Conservation (phyloP, 2,329 filamentous ascomycete species). For the Aspergillus japonicus region DNA sequence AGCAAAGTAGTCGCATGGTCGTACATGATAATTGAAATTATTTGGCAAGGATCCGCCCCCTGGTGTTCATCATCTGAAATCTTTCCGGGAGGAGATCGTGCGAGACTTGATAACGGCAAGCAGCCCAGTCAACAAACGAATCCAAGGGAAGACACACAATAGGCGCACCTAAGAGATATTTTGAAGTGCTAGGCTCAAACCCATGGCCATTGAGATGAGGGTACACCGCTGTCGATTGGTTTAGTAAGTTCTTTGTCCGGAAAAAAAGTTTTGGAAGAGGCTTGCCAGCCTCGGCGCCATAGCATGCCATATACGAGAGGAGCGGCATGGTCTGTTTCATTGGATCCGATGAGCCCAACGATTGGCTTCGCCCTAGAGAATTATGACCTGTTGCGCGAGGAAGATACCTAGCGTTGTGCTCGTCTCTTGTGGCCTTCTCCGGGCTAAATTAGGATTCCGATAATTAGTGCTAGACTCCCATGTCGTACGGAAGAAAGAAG, state of each 20-base stretch:
- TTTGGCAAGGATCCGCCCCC: slow-evolving; percentile 13
- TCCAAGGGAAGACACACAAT: not conserved
- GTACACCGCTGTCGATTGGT: not conserved
- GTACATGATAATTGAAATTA: slow-evolving; percentile 16
- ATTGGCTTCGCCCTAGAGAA: slow-evolving; percentile 6
- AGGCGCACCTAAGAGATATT: not conserved
- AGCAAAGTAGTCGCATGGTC: slow-evolving; percentile 11
- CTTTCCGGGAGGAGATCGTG: slow-evolving; percentile 4
- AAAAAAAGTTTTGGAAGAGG: not conserved
- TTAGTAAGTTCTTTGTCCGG: not conserved
- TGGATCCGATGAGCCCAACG: not conserved
- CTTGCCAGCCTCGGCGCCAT: not conserved
- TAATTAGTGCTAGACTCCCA: not conserved
- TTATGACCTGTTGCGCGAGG: slow-evolving; percentile 2
- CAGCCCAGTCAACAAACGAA: not conserved
- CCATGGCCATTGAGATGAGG: too few species aligned
- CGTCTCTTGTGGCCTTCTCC: not conserved
- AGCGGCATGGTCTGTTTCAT: not conserved
- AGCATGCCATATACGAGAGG: not conserved
- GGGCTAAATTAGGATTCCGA: slow-evolving; percentile 5
- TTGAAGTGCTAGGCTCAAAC: too few species aligned
- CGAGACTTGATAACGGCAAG: not conserved
- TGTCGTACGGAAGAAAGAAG: not conserved
- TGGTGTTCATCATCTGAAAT: slow-evolving; percentile 2
- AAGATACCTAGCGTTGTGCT: slow-evolving; percentile 3